Evolutionary conservation across 2,329 filamentous ascomycete genomes (phyloP).

Genomic region (Pestalotiopsis sp.): DNA sequence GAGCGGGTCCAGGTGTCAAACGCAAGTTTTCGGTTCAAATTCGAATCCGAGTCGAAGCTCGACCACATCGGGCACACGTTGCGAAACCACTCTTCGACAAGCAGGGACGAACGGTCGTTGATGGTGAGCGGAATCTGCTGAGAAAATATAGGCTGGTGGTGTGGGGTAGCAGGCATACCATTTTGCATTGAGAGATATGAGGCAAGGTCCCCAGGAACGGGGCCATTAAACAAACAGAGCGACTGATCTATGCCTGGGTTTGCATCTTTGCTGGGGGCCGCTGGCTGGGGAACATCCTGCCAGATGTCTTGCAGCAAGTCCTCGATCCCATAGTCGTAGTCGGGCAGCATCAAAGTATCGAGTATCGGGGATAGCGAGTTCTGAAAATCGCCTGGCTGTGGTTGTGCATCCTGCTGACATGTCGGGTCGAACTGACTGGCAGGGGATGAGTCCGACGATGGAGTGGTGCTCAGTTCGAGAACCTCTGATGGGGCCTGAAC

Average conservation of each 20-base stretch:
- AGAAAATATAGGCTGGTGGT: constrained; percentile 13
- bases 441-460: not conserved
- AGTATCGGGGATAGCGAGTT: constrained; percentile 6
- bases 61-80: constrained; percentile 42
- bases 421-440: not conserved
- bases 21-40: constrained; percentile 39
- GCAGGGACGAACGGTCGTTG: constrained; percentile 30
- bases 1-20: constrained; percentile 36
- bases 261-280: not conserved
- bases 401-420: not conserved
- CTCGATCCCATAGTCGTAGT: constrained; percentile 15
- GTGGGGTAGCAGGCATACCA: constrained; percentile 8
- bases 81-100: constrained; percentile 40
- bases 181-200: not conserved
- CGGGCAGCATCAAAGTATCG: constrained; percentile 13
- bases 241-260: not conserved
- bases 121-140: constrained; percentile 17
- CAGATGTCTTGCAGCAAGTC: constrained; percentile 17
- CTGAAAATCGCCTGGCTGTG: not conserved
- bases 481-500: not conserved
- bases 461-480: not conserved
- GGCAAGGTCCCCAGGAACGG: not conserved
- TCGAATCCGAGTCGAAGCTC: constrained; percentile 38
- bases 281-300: constrained; percentile 8
- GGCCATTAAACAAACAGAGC: not conserved